Percentiles rank a stretch among this genome's conserved stretches.
phyloP scores from a whole-genome alignment of 2,329 filamentous ascomycete genomes.

The Penicillium sp. region DNA sequence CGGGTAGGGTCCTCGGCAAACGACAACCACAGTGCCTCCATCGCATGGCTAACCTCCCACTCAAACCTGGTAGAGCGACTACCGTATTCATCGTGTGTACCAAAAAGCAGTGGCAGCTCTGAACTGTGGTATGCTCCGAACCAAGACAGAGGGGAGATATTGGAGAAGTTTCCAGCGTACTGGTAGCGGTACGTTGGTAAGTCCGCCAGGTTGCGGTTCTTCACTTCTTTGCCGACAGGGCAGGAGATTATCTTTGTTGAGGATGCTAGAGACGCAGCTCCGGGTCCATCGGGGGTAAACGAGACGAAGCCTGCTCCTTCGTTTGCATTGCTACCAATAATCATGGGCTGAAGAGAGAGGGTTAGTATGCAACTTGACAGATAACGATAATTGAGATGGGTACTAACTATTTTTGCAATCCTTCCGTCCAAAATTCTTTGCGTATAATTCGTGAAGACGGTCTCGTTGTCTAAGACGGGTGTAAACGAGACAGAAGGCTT shows the following conservation, averaged over 20 bases:
- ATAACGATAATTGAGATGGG: no score
- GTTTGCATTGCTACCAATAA: conserved; percentile 14
- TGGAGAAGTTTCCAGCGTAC: conserved; percentile 48
- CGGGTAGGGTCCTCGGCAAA: conserved; percentile 12
- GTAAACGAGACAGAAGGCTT: conserved; percentile 5
- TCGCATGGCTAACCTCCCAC: conserved; percentile 15
- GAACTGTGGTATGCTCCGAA: conserved; percentile 11
- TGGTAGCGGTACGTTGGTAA: conserved; percentile 45
- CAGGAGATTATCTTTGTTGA: conserved; percentile 31
- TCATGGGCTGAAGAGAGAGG: neutral
- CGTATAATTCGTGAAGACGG: conserved; percentile 10
- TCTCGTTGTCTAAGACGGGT: conserved; percentile 6
- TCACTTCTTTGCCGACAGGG: conserved; percentile 31
- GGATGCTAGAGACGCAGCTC: conserved; percentile 3
- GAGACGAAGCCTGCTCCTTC: conserved; percentile 13
- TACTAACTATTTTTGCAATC: conserved; percentile 8
- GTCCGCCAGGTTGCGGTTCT: conserved; percentile 20
- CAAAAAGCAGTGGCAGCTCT: neutral
- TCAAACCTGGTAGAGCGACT: conserved; percentile 9
- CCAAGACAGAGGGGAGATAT: conserved; percentile 30
- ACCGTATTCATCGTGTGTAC: conserved; percentile 2
- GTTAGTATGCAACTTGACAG: neutral
- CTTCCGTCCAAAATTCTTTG: conserved; percentile 6
- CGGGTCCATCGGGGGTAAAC: conserved; percentile 10
- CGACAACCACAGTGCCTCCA: conserved; percentile 15